A percentile compares a stretch with the other conserved stretches of the same genome.
These are phyloP conservation scores for Apophysomyces sp. DNA, from an alignment of 371 early-diverging fungal species.

Conservation along the genomic window DNA sequence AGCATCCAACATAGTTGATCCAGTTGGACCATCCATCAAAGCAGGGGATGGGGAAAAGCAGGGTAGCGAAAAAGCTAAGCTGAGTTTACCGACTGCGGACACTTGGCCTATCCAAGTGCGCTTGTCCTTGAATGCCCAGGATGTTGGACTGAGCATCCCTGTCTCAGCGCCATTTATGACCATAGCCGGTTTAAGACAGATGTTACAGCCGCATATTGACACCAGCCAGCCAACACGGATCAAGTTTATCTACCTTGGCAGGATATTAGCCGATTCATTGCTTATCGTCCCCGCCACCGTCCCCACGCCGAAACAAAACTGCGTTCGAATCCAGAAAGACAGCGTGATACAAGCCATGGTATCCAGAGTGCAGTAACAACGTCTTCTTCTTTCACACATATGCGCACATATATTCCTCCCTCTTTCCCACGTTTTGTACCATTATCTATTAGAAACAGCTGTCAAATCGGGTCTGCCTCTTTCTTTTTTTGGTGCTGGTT, in stretches of 20 bases:
- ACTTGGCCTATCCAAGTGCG: slow-evolving; percentile 2
- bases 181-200: background rate
- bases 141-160: background rate
- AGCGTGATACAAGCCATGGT: slow-evolving; percentile 1
- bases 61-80: background rate
- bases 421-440: no score
- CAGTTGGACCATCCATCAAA: background rate
- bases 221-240: background rate
- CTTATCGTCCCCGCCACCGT: background rate
- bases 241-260: background rate
- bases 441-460: no score
- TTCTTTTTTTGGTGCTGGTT: no score
- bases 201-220: background rate
- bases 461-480: no score
- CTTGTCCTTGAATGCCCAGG: background rate
- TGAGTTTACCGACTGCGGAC: background rate
- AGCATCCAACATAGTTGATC: background rate
- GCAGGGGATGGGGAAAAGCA: background rate
- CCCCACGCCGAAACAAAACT: background rate
- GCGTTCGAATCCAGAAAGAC: background rate
- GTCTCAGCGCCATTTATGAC: background rate
- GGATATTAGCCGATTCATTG: background rate
- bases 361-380: background rate
- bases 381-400: background rate
- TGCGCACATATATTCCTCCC: no score